These are phyloP conservation scores for Lavandula angustifolia DNA, from an alignment of 257 asterid genomes.

Conservation along the genomic window DNA sequence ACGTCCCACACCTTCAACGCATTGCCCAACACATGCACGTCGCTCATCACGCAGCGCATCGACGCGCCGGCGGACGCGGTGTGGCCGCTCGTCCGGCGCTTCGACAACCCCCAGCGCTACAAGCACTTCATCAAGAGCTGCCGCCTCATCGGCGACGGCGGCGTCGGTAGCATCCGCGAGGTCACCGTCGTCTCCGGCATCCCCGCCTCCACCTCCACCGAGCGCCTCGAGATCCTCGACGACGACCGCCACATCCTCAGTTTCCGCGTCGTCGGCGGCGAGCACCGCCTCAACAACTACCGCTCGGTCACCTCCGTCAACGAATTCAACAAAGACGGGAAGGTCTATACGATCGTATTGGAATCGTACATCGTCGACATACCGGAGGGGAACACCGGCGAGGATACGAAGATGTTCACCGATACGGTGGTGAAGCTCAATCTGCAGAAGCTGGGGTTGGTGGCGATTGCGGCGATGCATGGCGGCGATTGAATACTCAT, in stretches of 20 bases:
- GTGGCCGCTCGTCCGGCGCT: conserved; percentile 79
- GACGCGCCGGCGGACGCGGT: conserved; percentile 70
- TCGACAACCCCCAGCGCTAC: conserved; percentile 85
- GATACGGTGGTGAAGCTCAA: conserved; percentile 85
- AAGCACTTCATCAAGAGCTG: conserved; percentile 94
- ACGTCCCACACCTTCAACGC: conserved; percentile 64
- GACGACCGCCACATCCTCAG: conserved; percentile 65
- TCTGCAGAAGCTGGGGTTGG: conserved; percentile 74
- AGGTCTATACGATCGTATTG: conserved; percentile 56
- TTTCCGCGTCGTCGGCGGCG: conserved; percentile 89
- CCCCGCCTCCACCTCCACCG: conserved; percentile 91
- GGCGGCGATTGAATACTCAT: conserved; percentile 40
- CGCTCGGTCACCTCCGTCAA: conserved; percentile 76
- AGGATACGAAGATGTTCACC: conserved; percentile 81
- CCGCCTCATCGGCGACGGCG: conserved; percentile 67
- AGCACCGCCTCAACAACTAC: conserved; percentile 76
- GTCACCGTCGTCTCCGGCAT: conserved; percentile 85
- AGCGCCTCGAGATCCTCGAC: conserved; percentile 81
- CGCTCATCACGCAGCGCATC: conserved; percentile 63
- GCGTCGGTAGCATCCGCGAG: conserved; percentile 83
- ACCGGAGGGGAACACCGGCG: conserved; percentile 86
- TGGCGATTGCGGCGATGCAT: conserved; percentile 62
- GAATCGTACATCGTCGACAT: conserved; percentile 88
- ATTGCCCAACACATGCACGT: conserved; percentile 68
- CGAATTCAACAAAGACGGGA: conserved; percentile 43